Evolutionary conservation across 1,284 basidiomycete genomes (phyloP).

Genomic region (Golubevia sp.): DNA sequence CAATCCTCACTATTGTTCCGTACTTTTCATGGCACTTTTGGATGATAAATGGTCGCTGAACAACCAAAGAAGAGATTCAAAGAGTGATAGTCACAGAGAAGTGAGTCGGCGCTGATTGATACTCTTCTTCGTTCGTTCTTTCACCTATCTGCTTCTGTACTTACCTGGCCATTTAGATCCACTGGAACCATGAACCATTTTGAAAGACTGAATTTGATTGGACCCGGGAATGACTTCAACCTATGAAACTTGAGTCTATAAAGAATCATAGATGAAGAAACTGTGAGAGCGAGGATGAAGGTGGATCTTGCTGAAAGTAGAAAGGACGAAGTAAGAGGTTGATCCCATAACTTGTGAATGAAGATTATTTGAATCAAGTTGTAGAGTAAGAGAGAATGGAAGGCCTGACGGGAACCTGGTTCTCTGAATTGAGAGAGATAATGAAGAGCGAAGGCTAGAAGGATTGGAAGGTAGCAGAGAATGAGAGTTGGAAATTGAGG

Average conservation of each 20-base stretch:
- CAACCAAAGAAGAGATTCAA: not conserved
- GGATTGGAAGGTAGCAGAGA: too few species aligned
- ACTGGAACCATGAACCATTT: slow-evolving; percentile 18
- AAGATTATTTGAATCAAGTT: too few species aligned
- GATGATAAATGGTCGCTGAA: slow-evolving; percentile 8
- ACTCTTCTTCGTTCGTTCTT: not conserved
- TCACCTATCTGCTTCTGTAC: too few species aligned
- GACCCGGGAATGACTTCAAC: slow-evolving; percentile 19
- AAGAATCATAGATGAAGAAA: slow-evolving; percentile 15
- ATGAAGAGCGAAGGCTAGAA: too few species aligned
- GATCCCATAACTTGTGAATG: not conserved
- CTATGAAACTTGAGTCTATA: slow-evolving; percentile 28
- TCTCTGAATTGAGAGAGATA: too few species aligned
- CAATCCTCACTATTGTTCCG: slow-evolving; percentile 24
- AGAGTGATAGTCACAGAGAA: too few species aligned
- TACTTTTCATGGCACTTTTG: slow-evolving; percentile 17
- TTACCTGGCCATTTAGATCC: slow-evolving; percentile 12
- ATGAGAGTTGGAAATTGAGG: slow-evolving; percentile 2
- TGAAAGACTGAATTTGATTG: slow-evolving; percentile 12
- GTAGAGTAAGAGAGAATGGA: too few species aligned
- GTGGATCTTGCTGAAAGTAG: slow-evolving; percentile 10
- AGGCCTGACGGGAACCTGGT: too few species aligned
- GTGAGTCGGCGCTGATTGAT: too few species aligned
- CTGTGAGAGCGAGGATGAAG: slow-evolving; percentile 4
- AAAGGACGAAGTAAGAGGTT: too few species aligned